Conservation (phyloP, 768 basidiomycete species). For the Amanita exitialis region DNA sequence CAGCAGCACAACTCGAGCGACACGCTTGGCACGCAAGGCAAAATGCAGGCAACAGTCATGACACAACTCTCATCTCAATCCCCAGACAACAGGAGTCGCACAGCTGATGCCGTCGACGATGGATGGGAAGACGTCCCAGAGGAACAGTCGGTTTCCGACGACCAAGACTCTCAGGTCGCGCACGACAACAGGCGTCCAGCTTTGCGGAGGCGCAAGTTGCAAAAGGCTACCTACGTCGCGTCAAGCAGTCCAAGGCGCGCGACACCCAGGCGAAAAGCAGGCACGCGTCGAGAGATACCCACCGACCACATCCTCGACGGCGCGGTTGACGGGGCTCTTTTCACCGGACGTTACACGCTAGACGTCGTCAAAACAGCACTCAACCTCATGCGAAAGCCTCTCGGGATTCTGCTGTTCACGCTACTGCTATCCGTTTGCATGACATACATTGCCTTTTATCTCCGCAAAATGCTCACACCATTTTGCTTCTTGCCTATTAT, state of each 20-base stretch:
- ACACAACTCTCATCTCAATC: not conserved
- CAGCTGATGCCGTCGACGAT: too few relatives aligned
- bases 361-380: constrained; percentile 40
- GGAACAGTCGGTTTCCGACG: not conserved
- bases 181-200: too few relatives aligned
- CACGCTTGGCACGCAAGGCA: not conserved
- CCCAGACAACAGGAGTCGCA: not conserved
- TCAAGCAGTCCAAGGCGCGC: constrained; percentile 3
- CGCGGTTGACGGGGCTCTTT: constrained; percentile 20
- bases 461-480: constrained; percentile 43
- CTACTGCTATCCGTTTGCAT: constrained; percentile 39
- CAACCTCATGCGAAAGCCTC: constrained; percentile 41
- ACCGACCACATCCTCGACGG: constrained; percentile 19
- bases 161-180: not conserved
- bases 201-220: constrained; percentile 7
- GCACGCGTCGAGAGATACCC: constrained; percentile 9
- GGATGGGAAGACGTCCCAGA: constrained; percentile 24
- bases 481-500: constrained; percentile 55
- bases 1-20: too few relatives aligned
- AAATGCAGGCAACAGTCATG: not conserved
- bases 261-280: constrained; percentile 4
- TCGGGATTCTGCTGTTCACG: constrained; percentile 42
- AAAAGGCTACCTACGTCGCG: not conserved
- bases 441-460: constrained; percentile 25
- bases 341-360: constrained; percentile 28